A percentile compares a stretch with the other conserved stretches of the same genome.
Evolutionary conservation across 441 rosid genomes (phyloP).

Genomic region (Iberis amara): DNA sequence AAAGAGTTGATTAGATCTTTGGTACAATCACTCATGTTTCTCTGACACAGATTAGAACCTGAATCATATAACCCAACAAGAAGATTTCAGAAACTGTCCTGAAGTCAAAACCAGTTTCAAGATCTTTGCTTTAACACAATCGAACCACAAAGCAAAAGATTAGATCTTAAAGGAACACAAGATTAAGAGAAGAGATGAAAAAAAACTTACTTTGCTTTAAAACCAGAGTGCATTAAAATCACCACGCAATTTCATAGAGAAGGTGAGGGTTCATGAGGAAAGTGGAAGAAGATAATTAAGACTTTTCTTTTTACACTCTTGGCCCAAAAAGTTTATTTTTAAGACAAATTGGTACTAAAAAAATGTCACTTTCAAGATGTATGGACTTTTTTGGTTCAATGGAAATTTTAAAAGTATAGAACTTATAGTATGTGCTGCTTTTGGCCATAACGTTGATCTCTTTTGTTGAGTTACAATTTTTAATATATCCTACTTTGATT

Average conservation of each 20-base stretch:
- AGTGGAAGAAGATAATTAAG: neutral
- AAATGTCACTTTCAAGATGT: no score
- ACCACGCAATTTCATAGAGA: neutral
- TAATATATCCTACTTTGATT: no score
- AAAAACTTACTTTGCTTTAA: conserved; percentile 4
- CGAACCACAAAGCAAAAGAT: neutral
- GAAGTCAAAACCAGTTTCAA: conserved; percentile 8
- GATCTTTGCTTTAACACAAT: neutral
- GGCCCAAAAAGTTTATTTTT: no score
- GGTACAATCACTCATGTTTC: conserved; percentile 10
- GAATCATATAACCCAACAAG: conserved; percentile 4
- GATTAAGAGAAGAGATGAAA: neutral
- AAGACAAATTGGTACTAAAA: no score
- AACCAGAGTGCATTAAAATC: conserved; percentile 9
- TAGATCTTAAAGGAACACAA: conserved; percentile 15
- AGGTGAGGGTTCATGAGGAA: neutral
- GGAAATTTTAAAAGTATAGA: no score
- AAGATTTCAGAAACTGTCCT: conserved; percentile 2
- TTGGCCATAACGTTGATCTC: no score
- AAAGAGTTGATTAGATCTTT: conserved; percentile 15
- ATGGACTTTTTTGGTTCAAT: no score
- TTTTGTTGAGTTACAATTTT: no score
- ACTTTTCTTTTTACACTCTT: no score
- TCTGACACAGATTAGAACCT: conserved; percentile 1
- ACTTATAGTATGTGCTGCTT: no score